Evolutionary conservation across 164 flowering plant genomes (phyloP).

Genomic region (Santalum album): DNA sequence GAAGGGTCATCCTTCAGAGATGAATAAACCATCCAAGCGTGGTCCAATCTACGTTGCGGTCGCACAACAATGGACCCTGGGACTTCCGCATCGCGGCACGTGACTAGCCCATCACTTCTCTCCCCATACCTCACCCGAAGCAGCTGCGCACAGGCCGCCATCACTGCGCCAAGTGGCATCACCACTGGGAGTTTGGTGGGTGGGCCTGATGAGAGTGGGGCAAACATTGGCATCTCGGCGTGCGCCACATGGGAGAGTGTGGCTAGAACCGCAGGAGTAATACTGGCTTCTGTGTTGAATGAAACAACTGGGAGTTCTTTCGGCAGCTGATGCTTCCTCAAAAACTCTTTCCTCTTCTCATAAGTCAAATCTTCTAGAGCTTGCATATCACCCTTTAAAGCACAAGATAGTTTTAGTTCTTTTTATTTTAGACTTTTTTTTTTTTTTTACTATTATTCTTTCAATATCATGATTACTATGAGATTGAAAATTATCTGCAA

Average conservation of each 20-base stretch:
- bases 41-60: constrained; percentile 74
- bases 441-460: no score
- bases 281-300: constrained; percentile 78
- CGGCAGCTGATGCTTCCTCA: constrained; percentile 60
- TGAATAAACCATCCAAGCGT: constrained; percentile 98
- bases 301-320: constrained; percentile 80
- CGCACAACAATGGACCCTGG: constrained; percentile 87
- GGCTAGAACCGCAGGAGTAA: constrained; percentile 69
- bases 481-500: no score
- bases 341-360: constrained; percentile 67
- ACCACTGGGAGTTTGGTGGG: constrained; percentile 71
- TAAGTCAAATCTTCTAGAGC: constrained; percentile 89
- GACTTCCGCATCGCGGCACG: constrained; percentile 94
- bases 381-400: constrained; percentile 81
- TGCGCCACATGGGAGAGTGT: constrained; percentile 87
- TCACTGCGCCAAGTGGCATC: constrained; percentile 82
- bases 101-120: constrained; percentile 92
- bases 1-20: constrained; percentile 51
- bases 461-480: no score
- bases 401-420: constrained; percentile 7
- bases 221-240: constrained; percentile 64
- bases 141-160: constrained; percentile 92
- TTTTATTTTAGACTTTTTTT: no score
- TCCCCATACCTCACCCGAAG: constrained; percentile 78
- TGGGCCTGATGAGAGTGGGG: constrained; percentile 36